Evolutionary conservation across 2,329 filamentous ascomycete species (phyloP).

Genomic region (Neofusicoccum sp.): DNA sequence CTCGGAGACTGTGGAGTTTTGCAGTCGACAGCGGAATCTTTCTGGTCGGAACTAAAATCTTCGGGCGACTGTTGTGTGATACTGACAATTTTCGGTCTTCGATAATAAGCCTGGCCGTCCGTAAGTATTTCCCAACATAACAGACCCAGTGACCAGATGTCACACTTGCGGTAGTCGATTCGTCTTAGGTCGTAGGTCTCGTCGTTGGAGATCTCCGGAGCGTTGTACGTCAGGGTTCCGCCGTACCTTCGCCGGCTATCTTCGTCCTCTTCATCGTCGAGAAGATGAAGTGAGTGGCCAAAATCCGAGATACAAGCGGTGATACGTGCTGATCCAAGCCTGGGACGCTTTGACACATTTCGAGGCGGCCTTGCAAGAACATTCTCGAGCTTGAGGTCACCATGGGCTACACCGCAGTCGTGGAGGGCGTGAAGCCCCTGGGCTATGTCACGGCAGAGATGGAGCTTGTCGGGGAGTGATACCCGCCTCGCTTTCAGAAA

Average conservation of each 20-base stretch:
- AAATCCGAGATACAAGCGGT: constrained; percentile 20
- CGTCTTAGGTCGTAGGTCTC: background rate
- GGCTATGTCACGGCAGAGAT: constrained; percentile 14
- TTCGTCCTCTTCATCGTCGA: constrained; percentile 1
- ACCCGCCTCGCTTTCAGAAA: background rate
- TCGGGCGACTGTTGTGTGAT: background rate
- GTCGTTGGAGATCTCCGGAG: constrained; percentile 1
- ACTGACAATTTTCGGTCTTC: background rate
- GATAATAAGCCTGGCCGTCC: background rate
- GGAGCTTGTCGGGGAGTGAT: background rate
- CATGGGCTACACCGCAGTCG: constrained; percentile 21
- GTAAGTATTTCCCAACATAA: background rate
- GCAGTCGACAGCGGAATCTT: background rate
- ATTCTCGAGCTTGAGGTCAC: constrained; percentile 26
- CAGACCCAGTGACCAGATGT: constrained; percentile 23
- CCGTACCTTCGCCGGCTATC: constrained; percentile 11
- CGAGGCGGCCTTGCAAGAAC: constrained; percentile 10
- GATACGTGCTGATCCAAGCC: background rate
- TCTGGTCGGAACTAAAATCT: background rate
- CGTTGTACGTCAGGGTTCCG: constrained; percentile 17
- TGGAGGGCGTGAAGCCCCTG: constrained; percentile 22
- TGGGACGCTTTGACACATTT: background rate
- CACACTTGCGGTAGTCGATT: constrained; percentile 21
- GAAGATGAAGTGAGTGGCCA: constrained; percentile 13
- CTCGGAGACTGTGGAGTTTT: background rate